Evolutionary conservation across 345 rosid species (phyloP), one percentile per base, ranked within the genome.

Genomic region (Streptanthus diversifolius): DNA sequence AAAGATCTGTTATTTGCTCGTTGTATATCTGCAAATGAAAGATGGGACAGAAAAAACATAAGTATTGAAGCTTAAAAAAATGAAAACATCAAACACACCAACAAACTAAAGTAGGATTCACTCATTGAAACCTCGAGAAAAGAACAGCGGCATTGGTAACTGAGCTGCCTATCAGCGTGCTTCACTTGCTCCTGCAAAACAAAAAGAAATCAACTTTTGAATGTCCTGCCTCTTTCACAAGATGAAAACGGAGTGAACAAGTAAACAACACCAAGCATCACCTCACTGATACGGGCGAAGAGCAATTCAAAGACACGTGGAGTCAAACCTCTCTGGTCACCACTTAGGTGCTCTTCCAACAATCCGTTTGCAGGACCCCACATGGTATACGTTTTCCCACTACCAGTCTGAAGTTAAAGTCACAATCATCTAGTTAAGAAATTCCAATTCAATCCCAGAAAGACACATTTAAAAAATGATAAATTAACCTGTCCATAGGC

Each of bases 311-410:
- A 87, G 57, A 95, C 92, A 49, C 96, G 93, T 24, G 99, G 97
- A 47, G 98, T 90, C 74, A 95, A 82, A 71, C 99, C 98, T 83
- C 86, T 95, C 57, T 88, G 86, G 63, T 85, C 96, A 76, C 86
- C 74, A 3, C 80, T 85, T 58, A 82, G 74, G 52, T 82, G 80
- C 52, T 84, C 90, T 77, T 87, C 92, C 72, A 73, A 77, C 75
- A 92, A 79, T 39, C 90, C 92, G 22, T 92, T 89, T 71, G 93
- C 82, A 62, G 99, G 97, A 58, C 98, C 99, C 99, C 98, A 95
- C 84, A 95, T 92, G 4, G 98, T 95, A 77, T 88, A 95, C 8
- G 98, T 95, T 80, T 95, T 95, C 56, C 99, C 98, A 52, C 99
- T 95, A 54, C 99, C 98, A 5, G 97, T 95, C 98, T 92, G 68